A percentile compares a stretch with the other conserved stretches of the same genome.
phyloP scores from a whole-genome alignment of 768 basidiomycete species.

The Mycena haematopus region DNA sequence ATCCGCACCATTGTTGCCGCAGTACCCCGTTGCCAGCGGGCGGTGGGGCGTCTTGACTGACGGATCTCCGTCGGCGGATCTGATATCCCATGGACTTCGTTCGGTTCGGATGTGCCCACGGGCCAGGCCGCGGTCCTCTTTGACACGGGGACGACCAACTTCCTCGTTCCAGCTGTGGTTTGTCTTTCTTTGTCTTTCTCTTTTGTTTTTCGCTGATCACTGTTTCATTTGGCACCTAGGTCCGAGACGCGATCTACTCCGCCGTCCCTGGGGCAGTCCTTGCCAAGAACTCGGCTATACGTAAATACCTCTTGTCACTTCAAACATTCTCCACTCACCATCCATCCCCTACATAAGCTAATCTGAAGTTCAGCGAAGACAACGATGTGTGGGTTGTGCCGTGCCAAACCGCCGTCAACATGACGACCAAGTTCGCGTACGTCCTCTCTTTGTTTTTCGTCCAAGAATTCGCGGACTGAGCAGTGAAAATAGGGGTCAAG shows the following conservation, averaged over 20 bases:
- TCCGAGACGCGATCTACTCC: constrained; percentile 16
- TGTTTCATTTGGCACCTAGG: too few species aligned
- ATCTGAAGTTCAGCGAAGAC: too few species aligned
- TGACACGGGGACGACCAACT: constrained; percentile 19
- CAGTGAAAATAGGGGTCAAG: too few species aligned
- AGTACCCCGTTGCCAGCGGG: background rate
- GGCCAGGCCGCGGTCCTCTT: background rate
- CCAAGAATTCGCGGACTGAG: too few species aligned
- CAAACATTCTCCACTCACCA: too few species aligned
- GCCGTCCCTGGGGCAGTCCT: constrained; percentile 21
- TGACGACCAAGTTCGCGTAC: constrained; percentile 11
- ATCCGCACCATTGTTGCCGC: background rate
- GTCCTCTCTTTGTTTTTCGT: too few species aligned
- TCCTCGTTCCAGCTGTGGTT: constrained; percentile 5
- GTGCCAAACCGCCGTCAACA: constrained; percentile 8
- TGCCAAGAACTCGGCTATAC: constrained; percentile 20
- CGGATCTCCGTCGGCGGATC: constrained; percentile 2
- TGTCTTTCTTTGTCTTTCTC: too few species aligned
- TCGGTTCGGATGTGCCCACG: background rate
- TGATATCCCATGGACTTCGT: background rate
- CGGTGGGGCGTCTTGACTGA: constrained; percentile 14
- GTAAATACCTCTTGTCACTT: too few species aligned
- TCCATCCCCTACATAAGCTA: too few species aligned
- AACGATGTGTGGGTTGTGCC: constrained; percentile 22
- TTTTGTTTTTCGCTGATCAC: too few species aligned